Base-by-base conservation (phyloP, 495 filamentous ascomycete species). In the Penicillium waksmanii region DNA sequence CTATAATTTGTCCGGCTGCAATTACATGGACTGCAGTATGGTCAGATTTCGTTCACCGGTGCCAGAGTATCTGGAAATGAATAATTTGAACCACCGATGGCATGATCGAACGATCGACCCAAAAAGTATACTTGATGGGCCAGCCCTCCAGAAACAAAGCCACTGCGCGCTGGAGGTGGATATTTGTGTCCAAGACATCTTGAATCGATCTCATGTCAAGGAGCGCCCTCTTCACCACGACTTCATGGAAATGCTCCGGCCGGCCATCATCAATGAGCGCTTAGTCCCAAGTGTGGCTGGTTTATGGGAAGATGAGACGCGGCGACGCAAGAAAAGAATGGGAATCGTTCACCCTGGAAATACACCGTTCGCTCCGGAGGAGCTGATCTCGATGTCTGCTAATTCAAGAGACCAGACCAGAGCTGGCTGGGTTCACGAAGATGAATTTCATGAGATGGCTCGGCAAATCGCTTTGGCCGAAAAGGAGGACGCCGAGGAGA, bases 1-100 rank as follows among this genome's bases (percentile, higher is more conserved):
- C 68, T 98, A 92, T 80, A 98, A 96, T 63, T 79, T 98, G 63
- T 97, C 94, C 68, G 95, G 95, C 11, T 98, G 95, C 68, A 87
- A 84, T 31, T 97, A 91, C 66, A 87, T 98, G 70, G 83, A 88
- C 50, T 90, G 87, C 63, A 72, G 70, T 11, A 88, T 85, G 44
- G 82, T 85, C 27, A 80, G 70, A 40, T 97, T 97, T 65, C 85
- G 96, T 53, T 74, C 76, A 36, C 92, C 93, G 5, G 80, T 97
- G 8, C 94, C 96, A 3, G 74, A 85, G 1, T 84, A 83, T 57
- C 74, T 88, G 9, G 82, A 87, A 43, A 67, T 84, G 55, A 73
- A 74, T 42, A 82, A 81, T 53, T 66, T 80, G 23, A 68, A 75
- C 31, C 89, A 93, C 68, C 75, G 83, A 33, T 97, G 95, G 95